Base-by-base conservation (phyloP, 1,139 yeast genomes). In the Yarrowia galli region DNA sequence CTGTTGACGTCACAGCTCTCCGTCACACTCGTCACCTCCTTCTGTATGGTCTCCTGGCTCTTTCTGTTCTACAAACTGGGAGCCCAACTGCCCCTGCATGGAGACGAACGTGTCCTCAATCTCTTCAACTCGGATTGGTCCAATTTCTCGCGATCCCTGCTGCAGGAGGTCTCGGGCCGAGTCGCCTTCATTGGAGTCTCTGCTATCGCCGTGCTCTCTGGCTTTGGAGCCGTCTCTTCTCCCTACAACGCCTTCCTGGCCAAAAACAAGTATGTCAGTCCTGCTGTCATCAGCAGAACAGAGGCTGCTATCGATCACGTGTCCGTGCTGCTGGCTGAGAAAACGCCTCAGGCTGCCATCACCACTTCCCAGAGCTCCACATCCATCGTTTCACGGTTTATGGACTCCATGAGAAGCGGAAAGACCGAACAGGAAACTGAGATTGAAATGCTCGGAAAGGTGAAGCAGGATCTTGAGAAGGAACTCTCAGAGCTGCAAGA, bases 191-290 rank as follows among this genome's bases (percentile, higher is more conserved):
- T 87, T 18, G 97, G 97, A 0, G 87, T 90, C 32, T 86, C 91
- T 0, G 79, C 88, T 48, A 87, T 89, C 83, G 92, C 93, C 0
- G 75, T 85, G 0, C 78, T 91, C 48, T 87, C 92, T 2, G 96
- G 96, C 0, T 80, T 90, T 56, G 95, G 95, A 1, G 87, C 92
- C 13, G 85, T 87, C 18, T 83, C 92, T n/a, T 87, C 92, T 0
- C 87, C 89, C 0, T 84, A 83, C 78, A 80, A 77, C 70, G 80
- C 70, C 65, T 79, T 77, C 71, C 46, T 80, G 63, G 71, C 76
- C 67, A 73, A 73, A 16, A 58, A 18, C 42, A 58, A 58, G 51
- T 58, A 58, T 22, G 64, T 58, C n/a, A 58, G 64, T 16, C 51
- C 64, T 18, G 64, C 73, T 20, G 82, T 80, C 67, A 71, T 78